These are phyloP conservation scores for Hypholoma sublateritium DNA, from an alignment of 768 basidiomycete genomes.

Conservation along the genomic window DNA sequence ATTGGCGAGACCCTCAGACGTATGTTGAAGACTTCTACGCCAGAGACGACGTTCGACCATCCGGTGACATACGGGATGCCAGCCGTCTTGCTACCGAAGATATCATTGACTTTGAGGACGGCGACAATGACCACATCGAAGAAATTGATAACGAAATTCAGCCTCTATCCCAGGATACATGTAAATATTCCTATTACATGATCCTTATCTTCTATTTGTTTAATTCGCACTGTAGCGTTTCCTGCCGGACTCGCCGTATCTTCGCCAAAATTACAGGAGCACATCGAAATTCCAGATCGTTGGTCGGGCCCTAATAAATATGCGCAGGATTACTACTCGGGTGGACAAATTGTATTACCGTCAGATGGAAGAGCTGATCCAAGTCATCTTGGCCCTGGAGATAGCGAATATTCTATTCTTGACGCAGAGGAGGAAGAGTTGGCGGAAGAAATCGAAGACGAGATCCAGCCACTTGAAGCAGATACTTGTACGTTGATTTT, in stretches of 20 bases:
- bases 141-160: slow-evolving; percentile 6
- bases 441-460: slow-evolving; percentile 20
- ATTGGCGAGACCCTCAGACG: no score
- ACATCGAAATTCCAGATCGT: slow-evolving; percentile 30
- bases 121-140: not conserved
- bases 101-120: not conserved
- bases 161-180: slow-evolving; percentile 11
- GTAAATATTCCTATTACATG: not conserved
- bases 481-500: slow-evolving; percentile 11
- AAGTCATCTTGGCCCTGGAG: slow-evolving; percentile 25
- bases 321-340: slow-evolving; percentile 39
- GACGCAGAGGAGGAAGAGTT: slow-evolving; percentile 5
- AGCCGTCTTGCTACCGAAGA: not conserved
- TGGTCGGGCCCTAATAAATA: slow-evolving; percentile 32
- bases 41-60: no score
- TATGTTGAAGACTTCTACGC: no score
- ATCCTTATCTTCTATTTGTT: not conserved
- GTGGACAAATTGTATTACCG: slow-evolving; percentile 33
- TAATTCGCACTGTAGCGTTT: slow-evolving; percentile 8
- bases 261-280: not conserved
- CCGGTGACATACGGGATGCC: no score
- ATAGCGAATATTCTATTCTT: slow-evolving; percentile 6
- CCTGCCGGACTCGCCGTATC: slow-evolving; percentile 13
- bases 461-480: slow-evolving; percentile 7
- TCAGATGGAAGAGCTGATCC: slow-evolving; percentile 15